Base-by-base conservation (phyloP, 371 early-diverging fungal species). In the Gilbertella persicaria region DNA sequence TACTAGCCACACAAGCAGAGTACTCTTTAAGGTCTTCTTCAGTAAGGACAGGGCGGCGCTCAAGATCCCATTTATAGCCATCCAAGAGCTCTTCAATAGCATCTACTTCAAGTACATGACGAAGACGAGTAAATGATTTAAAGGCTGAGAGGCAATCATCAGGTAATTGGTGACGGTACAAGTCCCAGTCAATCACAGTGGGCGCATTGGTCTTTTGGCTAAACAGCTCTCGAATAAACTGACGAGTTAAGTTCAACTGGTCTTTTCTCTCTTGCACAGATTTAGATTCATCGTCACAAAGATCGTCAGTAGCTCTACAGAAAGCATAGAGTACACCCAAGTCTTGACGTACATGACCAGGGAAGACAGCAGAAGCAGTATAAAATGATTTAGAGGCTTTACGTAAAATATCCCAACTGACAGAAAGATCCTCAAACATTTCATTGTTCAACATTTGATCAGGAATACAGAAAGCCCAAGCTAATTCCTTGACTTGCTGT, bases 301-400 rank as follows among this genome's bases (percentile, higher is more conserved):
- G 48, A 36, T 86, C 87, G 51, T 86, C 87, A 0, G 80, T 80
- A 17, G 80, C 71, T 24, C 87, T 76, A 50, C 84, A 86, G 45
- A 84, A 82, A 1, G 74, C 83, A 55, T 86, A 86, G 9, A 86
- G 67, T 0, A 75, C 64, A 17, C 75, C 67, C 0, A 84, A 47
- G 42, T 83, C 83, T 53, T 77, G 74, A 13, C 83, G 75, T 5
- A 78, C 47, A 17, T 73, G 41, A 23, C 50, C 44, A n/a, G 80
- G 67, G 48, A 79, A 83, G 0, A 80, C 73, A 14, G 60, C 71
- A 7, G 82, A 79, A 0, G 84, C 84, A 2, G 75, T 63, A 37
- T 73, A 58, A 58, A 85, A 85, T 0, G 86, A 84, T 14, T 59
- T 60, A n/a, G 82, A 81, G 0, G 79, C 74, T 16, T 62, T n/a